These are phyloP conservation scores for Hygrocybe punicea DNA, from an alignment of 768 basidiomycete genomes.

Conservation along the genomic window DNA sequence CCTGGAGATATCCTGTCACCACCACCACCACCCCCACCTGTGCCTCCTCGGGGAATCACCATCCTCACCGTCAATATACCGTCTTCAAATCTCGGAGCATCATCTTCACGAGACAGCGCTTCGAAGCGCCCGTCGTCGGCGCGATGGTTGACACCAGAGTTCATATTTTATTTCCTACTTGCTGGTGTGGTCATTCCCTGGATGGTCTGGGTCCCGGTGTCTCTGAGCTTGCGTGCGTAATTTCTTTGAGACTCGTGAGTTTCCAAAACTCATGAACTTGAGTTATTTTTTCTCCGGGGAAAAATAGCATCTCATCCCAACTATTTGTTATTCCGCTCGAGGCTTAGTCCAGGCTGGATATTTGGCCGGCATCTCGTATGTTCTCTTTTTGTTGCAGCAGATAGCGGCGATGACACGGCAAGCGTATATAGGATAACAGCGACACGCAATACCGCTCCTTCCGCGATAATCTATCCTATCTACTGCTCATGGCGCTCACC, in stretches of 20 bases:
- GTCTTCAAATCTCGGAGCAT: conserved; percentile 35
- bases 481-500: conserved; percentile 45
- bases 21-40: too few relatives aligned
- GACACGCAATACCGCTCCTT: conserved; percentile 90
- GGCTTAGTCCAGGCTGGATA: conserved; percentile 76
- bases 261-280: conserved; percentile 1
- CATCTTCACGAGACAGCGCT: conserved; percentile 10
- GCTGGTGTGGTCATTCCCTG: conserved; percentile 59
- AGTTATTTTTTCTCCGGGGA: too few relatives aligned
- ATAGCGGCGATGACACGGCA: conserved; percentile 11
- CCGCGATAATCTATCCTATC: conserved; percentile 69
- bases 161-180: conserved; percentile 67
- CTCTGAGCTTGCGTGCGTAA: conserved; percentile 73
- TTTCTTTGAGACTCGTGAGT: neutral
- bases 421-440: conserved; percentile 78
- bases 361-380: conserved; percentile 75
- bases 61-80: conserved; percentile 58
- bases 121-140: conserved; percentile 40
- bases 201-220: conserved; percentile 74
- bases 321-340: conserved; percentile 54
- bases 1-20: neutral
- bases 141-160: conserved; percentile 81
- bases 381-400: conserved; percentile 12
- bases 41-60: conserved; percentile 23
- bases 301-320: conserved; percentile 68